Base-by-base conservation (phyloP, 2,329 filamentous ascomycete genomes). In the Monilinia polystroma region DNA sequence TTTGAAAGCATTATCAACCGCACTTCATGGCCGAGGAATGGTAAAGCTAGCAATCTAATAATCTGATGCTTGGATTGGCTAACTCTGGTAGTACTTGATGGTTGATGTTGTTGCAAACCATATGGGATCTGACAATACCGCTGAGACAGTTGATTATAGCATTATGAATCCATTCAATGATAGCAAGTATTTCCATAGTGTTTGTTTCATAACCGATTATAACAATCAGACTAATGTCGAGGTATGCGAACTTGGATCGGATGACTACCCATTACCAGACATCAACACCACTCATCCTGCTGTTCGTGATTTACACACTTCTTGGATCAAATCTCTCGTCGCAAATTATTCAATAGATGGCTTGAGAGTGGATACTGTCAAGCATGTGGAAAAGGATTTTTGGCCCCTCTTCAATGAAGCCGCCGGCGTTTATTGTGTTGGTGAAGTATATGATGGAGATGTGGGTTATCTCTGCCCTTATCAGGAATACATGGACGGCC, bases 31-130 rank as follows among this genome's bases (percentile, higher is more conserved):
- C 18, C 77, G 74, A 70, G 80, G 78, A 67, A 84, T 81, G 58
- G 56, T 47, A n/a, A 32, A 8, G 8, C 4, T 23, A 5, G 10
- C 6, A 3, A 35, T 11, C 1, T 1, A 43, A 29, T 16, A 43
- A 43, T 32, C 32, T 35, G 32, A 7, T 1, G 0, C 14, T 10
- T 20, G 41, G 1, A 14, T 23, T 6, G 12, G 20, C 51, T 49
- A 20, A 57, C 32, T 8, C 3, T 16, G 20, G 4, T 14, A 64
- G 81, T 83, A 81, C 68, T 70, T 85, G 14, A 83, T 84, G 82
- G 77, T 83, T 56, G 82, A 84, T 69, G 78, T 82, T 2, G 82
- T 84, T 12, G 79, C 81, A 51, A 84, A 84, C 72, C 81, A 84
- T 66, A 78, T 80, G 77, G 79, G 74, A 41, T 73, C 72, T 59